Base-by-base conservation (phyloP, 306 rosid species). In the Quercus bicolor region DNA sequence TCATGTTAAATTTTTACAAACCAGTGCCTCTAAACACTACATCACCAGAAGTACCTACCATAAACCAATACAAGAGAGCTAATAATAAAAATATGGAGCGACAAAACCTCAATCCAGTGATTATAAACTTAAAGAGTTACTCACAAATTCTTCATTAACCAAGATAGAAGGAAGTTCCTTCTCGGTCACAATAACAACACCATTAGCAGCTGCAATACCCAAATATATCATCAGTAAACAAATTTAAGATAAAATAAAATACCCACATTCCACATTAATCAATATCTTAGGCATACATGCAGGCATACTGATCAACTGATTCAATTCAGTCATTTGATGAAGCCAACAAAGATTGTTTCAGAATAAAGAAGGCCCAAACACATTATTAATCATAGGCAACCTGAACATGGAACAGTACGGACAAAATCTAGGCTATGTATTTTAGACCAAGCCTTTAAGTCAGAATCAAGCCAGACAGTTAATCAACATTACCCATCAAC, bases 121-220 rank as follows among this genome's bases (percentile, higher is more conserved):
- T 33, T 29, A 33, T 15, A 66, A 18, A 66, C 71, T 66, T 66
- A 34, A 19, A 0, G 72, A 33, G 13, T 66, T 66, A 80, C 98
- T 80, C 77, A 95, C 98, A 3, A 97, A 95, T 75, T 96, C 18
- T 87, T 96, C 99, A 75, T 96, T 98, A 52, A 93, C 98, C 92
- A 96, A 84, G 72, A 93, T 91, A 34, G 99, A 96, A 48, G 99
- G 99, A 19, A 91, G 85, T 86, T 96, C 93, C 94, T 96, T 96
- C 88, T 96, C 99, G 0, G 98, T 93, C 2, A 98, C 99, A 75
- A 96, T 91, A 75, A 96, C 89, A 79, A 96, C 99, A 54, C 98
- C 98, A 86, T 96, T 93, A 24, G 97, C 94, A 90, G 97, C 94
- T 91, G 97, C 85, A 86, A 73, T 40, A 73, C 69, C 7, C 81